Base-by-base conservation (phyloP, 495 filamentous ascomycete genomes). In the Penicillium samsonianum region DNA sequence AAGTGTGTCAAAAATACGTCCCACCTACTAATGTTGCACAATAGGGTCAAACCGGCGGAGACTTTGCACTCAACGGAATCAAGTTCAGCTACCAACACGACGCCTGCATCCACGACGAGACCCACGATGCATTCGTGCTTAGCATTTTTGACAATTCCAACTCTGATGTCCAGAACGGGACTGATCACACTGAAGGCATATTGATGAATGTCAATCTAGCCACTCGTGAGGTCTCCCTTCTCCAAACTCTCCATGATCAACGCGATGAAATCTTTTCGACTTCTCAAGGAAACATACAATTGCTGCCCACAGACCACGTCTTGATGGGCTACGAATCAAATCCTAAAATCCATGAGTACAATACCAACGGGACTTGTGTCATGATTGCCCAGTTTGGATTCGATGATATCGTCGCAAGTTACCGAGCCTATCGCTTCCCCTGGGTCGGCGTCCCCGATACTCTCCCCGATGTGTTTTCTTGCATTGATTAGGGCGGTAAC, bases 281-380 rank as follows among this genome's bases (percentile, higher is more conserved):
- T 3, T 78, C 71, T 9, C 75, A 79, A 60, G 80, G 80, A 16
- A 70, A 65, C 30, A 70, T 64, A 16, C 69, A 78, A 54, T 35
- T 59, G 2, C 60, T 79, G 4, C 52, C 51, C 4, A 69, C 68
- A 53, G 74, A 70, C 19, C 73, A 80, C 60, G 58, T 62, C 22
- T 46, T 82, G 16, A 51, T 73, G 40, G 71, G 60, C n/a, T 80
- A 75, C 58, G 79, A 78, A 0, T 62, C 70, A n/a, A 68, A 72
- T 6, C 65, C 75, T 17, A 69, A 76, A 1, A 45, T 81, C 9
- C 73, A 76, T 7, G 80, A 82, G 58, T 78, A 70, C 53, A 65
- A 60, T 45, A 53, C 44, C 16, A 44, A 62, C 26, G 67, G 64
- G 1, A 19, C 31, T 1, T 46, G 58, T 11, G 50, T 64, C 3